These are phyloP conservation scores for Solanum hybrid DNA, from an alignment of 305 asterid species.

Conservation along the genomic window DNA sequence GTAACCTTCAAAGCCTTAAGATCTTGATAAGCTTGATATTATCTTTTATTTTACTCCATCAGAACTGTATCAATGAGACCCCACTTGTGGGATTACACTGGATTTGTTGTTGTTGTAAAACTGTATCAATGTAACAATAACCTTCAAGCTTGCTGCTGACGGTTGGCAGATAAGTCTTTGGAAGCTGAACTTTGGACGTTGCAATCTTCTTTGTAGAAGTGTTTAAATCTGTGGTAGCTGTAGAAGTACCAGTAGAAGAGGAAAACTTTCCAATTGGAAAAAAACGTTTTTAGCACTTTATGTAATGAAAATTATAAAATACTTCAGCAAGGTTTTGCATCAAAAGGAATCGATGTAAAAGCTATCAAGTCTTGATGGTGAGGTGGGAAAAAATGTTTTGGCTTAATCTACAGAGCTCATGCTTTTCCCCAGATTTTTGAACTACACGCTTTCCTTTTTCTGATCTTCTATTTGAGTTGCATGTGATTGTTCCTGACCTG, in stretches of 20 bases:
- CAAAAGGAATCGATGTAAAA: background rate
- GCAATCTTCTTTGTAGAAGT: background rate
- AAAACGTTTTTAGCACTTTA: background rate
- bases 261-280: background rate
- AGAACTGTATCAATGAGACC: background rate
- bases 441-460: background rate
- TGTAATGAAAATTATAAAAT: background rate
- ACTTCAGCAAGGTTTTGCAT: background rate
- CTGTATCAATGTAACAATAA: background rate
- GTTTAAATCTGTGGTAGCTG: background rate
- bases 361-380: background rate
- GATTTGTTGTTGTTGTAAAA: background rate
- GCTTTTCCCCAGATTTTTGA: background rate
- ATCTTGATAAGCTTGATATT: background rate
- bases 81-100: background rate
- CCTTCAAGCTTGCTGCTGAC: background rate
- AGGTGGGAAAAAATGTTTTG: background rate
- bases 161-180: background rate
- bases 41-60: background rate
- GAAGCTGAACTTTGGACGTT: background rate
- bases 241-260: background rate
- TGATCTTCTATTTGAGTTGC: background rate
- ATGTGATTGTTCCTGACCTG: constrained; percentile 5
- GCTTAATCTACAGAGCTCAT: background rate
- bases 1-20: background rate